Conservation (phyloP, 2,329 filamentous ascomycete genomes). For the Aspergillus chevalieri region DNA sequence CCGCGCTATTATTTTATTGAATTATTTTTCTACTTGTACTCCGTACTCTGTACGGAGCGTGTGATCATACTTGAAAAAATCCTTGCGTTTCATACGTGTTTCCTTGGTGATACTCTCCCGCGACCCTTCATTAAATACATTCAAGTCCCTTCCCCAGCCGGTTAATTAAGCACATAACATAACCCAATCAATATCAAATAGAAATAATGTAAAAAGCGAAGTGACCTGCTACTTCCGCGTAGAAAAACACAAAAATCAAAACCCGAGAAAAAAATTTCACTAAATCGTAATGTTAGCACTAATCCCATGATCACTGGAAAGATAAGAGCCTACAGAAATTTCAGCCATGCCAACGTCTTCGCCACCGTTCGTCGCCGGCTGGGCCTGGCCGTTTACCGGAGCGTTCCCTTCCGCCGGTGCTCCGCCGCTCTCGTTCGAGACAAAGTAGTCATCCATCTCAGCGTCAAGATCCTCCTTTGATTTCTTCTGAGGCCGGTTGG, state of each 20-base stretch:
- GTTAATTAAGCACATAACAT: no score
- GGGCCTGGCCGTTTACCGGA: constrained; percentile 42
- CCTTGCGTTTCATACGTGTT: not conserved
- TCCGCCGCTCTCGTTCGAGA: constrained; percentile 30
- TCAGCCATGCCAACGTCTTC: constrained; percentile 53
- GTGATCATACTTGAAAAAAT: not conserved
- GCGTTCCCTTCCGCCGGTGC: constrained; percentile 38
- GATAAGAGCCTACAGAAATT: constrained; percentile 42
- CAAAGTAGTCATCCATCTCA: constrained; percentile 95
- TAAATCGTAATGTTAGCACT: not conserved
- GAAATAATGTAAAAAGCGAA: not conserved
- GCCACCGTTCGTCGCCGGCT: constrained; percentile 44
- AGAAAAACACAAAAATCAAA: no score
- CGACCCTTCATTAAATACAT: not conserved
- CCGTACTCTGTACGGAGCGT: not conserved
- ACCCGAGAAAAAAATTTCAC: no score
- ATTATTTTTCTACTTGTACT: not conserved
- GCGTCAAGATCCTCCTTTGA: constrained; percentile 91
- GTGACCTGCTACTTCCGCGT: not conserved
- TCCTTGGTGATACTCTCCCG: not conserved
- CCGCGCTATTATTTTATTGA: not conserved
- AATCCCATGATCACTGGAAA: not conserved
- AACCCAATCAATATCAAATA: not conserved
- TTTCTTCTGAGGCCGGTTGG: constrained; percentile 69
- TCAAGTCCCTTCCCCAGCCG: not conserved